These are phyloP conservation scores for Arabis alpina DNA, from an alignment of 345 rosid species.

Conservation along the genomic window DNA sequence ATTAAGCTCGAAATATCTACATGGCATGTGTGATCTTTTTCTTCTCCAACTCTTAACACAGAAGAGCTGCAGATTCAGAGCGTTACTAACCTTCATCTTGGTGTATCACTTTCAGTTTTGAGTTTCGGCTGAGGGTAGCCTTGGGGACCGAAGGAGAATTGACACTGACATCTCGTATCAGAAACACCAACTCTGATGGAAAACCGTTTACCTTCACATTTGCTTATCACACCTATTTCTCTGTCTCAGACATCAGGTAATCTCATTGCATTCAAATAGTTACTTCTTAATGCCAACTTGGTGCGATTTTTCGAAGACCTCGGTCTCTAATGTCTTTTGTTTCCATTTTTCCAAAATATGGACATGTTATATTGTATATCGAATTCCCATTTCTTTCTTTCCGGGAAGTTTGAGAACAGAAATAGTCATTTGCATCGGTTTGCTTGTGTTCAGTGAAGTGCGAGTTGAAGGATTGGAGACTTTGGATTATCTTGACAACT, in stretches of 20 bases:
- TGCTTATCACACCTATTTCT: conserved; percentile 94
- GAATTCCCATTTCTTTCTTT: too few species aligned
- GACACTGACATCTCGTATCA: conserved; percentile 80
- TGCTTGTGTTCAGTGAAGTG: conserved; percentile 75
- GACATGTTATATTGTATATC: background rate
- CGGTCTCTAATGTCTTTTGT: background rate
- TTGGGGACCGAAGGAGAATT: conserved; percentile 82
- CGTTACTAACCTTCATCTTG: conserved; percentile 19
- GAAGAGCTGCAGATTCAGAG: conserved; percentile 4
- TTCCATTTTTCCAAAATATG: background rate
- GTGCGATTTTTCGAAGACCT: too few species aligned
- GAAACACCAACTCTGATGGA: conserved; percentile 82
- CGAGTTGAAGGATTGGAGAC: conserved; percentile 96
- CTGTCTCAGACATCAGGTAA: conserved; percentile 96
- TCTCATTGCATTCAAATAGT: conserved; percentile 26
- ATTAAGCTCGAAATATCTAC: conserved; percentile 9
- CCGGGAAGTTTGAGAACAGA: background rate
- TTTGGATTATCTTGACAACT: conserved; percentile 89
- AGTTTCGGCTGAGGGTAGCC: conserved; percentile 86
- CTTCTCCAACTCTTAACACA: background rate
- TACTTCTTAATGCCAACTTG: background rate
- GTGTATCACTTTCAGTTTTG: conserved; percentile 59
- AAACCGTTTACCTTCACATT: conserved; percentile 90
- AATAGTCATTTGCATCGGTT: conserved; percentile 6
- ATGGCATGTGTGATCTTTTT: background rate